A percentile compares a stretch with the other conserved stretches of the same genome.
These are phyloP conservation scores for Tetraselmis striata DNA, from an alignment of 139 green algal species.

Conservation along the genomic window DNA sequence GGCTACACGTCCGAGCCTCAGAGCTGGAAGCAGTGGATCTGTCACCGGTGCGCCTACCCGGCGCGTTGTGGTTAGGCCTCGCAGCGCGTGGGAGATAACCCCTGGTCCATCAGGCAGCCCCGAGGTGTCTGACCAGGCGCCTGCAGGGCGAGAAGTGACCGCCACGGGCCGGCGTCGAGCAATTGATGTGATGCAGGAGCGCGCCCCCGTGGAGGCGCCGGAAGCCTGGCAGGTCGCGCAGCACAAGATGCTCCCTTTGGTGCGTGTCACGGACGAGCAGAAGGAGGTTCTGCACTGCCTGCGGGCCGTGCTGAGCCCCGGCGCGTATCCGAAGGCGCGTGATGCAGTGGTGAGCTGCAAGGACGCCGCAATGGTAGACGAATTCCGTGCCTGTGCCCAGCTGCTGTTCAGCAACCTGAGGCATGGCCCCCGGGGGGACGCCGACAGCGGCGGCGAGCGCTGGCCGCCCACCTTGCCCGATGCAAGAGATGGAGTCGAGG, in stretches of 20 bases:
- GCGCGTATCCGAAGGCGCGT: not conserved
- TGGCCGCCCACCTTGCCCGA: not conserved
- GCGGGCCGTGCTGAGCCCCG: not conserved
- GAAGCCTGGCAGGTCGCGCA: not conserved
- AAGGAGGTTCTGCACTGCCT: not conserved
- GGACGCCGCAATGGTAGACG: not conserved
- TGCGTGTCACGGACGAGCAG: not conserved
- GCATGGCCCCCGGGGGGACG: no score
- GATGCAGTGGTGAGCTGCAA: not conserved
- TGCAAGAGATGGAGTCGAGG: no score
- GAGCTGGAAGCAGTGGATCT: no score
- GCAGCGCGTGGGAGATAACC: no score
- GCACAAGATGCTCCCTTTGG: not conserved
- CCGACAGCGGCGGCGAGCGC: not conserved
- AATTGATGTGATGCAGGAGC: not conserved
- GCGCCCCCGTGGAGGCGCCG: not conserved
- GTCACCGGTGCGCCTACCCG: no score
- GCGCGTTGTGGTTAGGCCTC: no score
- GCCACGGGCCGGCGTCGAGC: no score
- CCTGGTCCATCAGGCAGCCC: no score
- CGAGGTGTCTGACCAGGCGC: no score
- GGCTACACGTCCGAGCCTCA: no score
- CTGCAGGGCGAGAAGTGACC: no score
- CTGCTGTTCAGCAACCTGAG: not conserved
- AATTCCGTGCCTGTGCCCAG: not conserved